A percentile compares a stretch with the other conserved stretches of the same genome.
phyloP scores from a whole-genome alignment of 2,329 filamentous ascomycete genomes.

The Cladosporium halotolerans region DNA sequence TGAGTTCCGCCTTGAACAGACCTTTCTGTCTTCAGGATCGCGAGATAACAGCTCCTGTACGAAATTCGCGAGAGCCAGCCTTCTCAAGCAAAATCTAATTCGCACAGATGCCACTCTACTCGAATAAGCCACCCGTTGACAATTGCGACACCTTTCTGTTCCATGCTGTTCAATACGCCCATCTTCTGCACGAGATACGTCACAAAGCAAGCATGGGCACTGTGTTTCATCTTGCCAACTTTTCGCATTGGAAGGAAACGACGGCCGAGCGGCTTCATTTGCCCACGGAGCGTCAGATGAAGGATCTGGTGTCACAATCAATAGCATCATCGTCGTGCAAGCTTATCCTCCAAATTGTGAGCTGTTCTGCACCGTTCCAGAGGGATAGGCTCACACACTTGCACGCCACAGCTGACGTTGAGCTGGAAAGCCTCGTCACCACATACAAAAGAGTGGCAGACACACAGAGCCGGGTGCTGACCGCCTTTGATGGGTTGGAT shows the following conservation, averaged over 20 bases:
- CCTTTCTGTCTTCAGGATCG: constrained; percentile 2
- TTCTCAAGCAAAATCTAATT: not conserved
- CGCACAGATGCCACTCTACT: not conserved
- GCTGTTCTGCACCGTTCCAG: not conserved
- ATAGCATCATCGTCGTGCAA: not conserved
- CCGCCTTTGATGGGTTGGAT: not conserved
- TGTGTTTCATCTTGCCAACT: constrained; percentile 2
- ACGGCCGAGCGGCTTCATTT: not conserved
- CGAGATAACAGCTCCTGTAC: not conserved
- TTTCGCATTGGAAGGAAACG: constrained; percentile 3
- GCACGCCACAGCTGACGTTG: not conserved
- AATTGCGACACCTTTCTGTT: not conserved
- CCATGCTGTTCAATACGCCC: not conserved
- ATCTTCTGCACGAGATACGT: constrained; percentile 1
- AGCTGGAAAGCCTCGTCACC: not conserved
- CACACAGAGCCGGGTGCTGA: not conserved
- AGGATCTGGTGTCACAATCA: not conserved
- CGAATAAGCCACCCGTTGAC: not conserved
- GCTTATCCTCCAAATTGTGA: not conserved
- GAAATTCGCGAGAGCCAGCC: not conserved
- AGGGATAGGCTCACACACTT: not conserved
- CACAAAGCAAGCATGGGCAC: not conserved
- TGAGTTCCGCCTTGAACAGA: constrained; percentile 1
- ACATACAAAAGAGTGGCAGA: not conserved
- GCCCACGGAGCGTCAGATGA: not conserved